Conservation (phyloP, 1,284 basidiomycete genomes). For the Coniferiporia sulphurascens region DNA sequence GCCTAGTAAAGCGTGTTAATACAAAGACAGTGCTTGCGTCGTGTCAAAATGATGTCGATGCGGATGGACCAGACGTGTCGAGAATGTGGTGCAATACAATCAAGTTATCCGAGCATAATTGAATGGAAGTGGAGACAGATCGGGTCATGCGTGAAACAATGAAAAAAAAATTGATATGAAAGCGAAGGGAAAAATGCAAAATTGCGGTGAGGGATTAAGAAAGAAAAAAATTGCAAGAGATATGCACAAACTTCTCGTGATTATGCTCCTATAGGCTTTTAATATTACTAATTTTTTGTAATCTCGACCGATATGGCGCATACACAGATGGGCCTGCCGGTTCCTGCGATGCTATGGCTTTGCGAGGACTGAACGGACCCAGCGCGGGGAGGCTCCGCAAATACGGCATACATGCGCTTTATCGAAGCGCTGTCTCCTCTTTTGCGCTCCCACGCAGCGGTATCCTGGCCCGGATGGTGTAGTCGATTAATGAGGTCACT, state of each 20-base stretch:
- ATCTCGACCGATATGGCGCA: background rate
- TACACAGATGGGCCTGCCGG: too few species aligned
- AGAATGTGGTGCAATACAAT: slow-evolving; percentile 5
- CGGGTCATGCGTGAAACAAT: background rate
- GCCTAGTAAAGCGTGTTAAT: background rate
- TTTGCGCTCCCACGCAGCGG: background rate
- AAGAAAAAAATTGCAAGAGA: background rate
- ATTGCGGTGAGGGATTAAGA: background rate
- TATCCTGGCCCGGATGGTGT: background rate
- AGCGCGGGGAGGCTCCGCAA: too few species aligned
- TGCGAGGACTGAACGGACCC: too few species aligned
- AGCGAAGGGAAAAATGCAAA: background rate
- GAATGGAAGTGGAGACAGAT: background rate
- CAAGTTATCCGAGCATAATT: background rate
- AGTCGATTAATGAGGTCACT: slow-evolving; percentile 5
- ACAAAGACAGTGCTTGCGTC: background rate
- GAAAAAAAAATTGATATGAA: background rate
- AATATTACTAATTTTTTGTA: background rate
- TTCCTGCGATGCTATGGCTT: too few species aligned
- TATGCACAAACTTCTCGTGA: background rate
- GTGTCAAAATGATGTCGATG: background rate
- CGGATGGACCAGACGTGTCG: background rate
- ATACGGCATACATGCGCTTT: too few species aligned
- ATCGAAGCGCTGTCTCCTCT: too few species aligned
- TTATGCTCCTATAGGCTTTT: background rate